These are phyloP conservation scores for Sclerotinia spermophila DNA, from an alignment of 2,329 filamentous ascomycete species.

Conservation along the genomic window DNA sequence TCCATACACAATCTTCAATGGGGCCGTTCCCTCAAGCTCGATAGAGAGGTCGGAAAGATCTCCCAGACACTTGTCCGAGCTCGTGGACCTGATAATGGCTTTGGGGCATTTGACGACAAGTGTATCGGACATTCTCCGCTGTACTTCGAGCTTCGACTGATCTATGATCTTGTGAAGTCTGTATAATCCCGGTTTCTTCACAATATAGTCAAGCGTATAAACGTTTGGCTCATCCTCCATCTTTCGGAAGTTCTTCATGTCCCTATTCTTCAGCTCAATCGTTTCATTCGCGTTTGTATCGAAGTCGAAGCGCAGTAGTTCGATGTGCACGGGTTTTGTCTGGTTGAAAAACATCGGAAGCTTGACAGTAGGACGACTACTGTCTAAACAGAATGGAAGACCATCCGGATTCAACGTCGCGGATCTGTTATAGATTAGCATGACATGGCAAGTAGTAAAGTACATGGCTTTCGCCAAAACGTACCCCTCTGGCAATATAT, in stretches of 20 bases:
- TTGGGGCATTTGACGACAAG: slow-evolving; percentile 84
- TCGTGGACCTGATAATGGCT: slow-evolving; percentile 65
- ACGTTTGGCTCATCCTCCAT: slow-evolving; percentile 58
- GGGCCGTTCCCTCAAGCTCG: slow-evolving; percentile 82
- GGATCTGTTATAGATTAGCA: slow-evolving; percentile 49
- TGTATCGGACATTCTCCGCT: slow-evolving; percentile 69
- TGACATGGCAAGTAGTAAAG: neutral
- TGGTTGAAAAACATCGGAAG: slow-evolving; percentile 93
- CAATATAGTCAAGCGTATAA: slow-evolving; percentile 61
- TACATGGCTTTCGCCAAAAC: slow-evolving; percentile 27
- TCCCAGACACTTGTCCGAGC: slow-evolving; percentile 71
- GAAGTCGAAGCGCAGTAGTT: slow-evolving; percentile 82
- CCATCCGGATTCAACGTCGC: slow-evolving; percentile 82
- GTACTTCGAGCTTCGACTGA: slow-evolving; percentile 90
- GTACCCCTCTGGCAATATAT: slow-evolving; percentile 90
- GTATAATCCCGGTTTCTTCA: slow-evolving; percentile 88
- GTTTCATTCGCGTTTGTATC: slow-evolving; percentile 77
- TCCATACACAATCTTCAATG: slow-evolving; percentile 89
- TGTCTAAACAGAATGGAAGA: slow-evolving; percentile 76
- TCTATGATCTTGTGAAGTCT: slow-evolving; percentile 81
- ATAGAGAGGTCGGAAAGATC: slow-evolving; percentile 84
- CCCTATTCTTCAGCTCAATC: slow-evolving; percentile 68
- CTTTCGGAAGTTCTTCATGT: slow-evolving; percentile 66
- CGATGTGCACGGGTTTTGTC: slow-evolving; percentile 81
- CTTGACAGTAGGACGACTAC: slow-evolving; percentile 54